A percentile compares a stretch with the other conserved stretches of the same genome.
Conservation (phyloP, 1,284 basidiomycete genomes). For the Malassezia globosa region DNA sequence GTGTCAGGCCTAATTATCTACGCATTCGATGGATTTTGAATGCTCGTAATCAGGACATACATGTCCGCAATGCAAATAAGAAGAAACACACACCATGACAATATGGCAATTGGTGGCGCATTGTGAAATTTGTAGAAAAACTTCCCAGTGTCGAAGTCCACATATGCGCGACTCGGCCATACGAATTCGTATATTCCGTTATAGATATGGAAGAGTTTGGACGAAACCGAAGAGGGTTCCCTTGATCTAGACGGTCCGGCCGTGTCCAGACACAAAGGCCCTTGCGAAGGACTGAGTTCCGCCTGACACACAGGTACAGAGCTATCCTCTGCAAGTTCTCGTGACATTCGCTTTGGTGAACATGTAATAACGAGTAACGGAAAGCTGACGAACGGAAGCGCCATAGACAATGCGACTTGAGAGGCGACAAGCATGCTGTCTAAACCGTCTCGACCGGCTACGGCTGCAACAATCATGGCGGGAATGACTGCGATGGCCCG, state of each 20-base stretch:
- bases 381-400: constrained; percentile 58
- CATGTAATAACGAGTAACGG: constrained; percentile 36
- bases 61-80: constrained; percentile 17
- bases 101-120: not conserved
- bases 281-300: not conserved
- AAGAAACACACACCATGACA: constrained; percentile 12
- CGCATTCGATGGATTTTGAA: constrained; percentile 11
- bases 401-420: constrained; percentile 75
- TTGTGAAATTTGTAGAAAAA: constrained; percentile 9
- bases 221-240: not conserved
- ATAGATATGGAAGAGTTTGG: not conserved
- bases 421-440: constrained; percentile 71
- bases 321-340: not conserved
- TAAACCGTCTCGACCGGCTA: constrained; percentile 64
- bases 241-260: not conserved
- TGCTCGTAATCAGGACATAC: constrained; percentile 5
- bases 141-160: not conserved
- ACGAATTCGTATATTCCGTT: not conserved
- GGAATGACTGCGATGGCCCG: constrained; percentile 77
- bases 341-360: constrained; percentile 15
- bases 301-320: not conserved
- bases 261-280: not conserved
- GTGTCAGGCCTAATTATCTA: too few relatives aligned
- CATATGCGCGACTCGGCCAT: not conserved
- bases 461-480: constrained; percentile 64